phyloP scores from a whole-genome alignment of 805 yeast species.

The Wickerhamiella cacticola region DNA sequence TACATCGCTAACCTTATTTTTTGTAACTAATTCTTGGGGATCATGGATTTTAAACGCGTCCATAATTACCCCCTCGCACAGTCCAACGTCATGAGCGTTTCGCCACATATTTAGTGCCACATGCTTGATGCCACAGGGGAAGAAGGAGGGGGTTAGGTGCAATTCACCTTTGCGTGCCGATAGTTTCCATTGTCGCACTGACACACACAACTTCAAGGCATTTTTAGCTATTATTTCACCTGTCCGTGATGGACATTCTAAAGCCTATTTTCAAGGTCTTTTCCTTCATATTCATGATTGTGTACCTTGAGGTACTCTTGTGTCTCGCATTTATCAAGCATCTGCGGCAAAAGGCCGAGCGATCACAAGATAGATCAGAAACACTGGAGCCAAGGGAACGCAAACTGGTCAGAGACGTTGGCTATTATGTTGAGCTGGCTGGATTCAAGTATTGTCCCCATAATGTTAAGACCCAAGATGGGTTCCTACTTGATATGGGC shows the following conservation, averaged over 20 bases:
- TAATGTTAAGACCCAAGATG: conserved; percentile 63
- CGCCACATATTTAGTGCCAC: too few species aligned
- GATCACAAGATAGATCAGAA: not conserved
- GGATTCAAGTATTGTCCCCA: conserved; percentile 50
- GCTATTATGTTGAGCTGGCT: conserved; percentile 53
- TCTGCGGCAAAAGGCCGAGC: conserved; percentile 5
- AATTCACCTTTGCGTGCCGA: too few species aligned
- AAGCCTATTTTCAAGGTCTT: conserved; percentile 13
- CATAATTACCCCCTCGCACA: too few species aligned
- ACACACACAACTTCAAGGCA: not conserved
- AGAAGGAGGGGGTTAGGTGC: too few species aligned
- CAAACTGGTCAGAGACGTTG: conserved; percentile 40
- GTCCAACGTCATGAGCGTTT: too few species aligned
- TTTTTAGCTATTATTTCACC: too few species aligned
- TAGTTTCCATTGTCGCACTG: too few species aligned
- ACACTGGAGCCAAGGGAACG: conserved; percentile 28
- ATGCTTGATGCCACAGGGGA: too few species aligned
- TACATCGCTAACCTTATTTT: too few species aligned
- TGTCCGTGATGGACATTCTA: not conserved
- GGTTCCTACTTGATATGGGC: conserved; percentile 56
- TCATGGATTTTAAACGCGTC: too few species aligned
- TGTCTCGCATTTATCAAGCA: conserved; percentile 19
- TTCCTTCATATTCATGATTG: conserved; percentile 21
- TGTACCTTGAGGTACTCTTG: conserved; percentile 22
- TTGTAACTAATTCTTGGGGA: too few species aligned